Base-by-base conservation (phyloP, 345 rosid species). In the Eucalyptus melliodora region DNA sequence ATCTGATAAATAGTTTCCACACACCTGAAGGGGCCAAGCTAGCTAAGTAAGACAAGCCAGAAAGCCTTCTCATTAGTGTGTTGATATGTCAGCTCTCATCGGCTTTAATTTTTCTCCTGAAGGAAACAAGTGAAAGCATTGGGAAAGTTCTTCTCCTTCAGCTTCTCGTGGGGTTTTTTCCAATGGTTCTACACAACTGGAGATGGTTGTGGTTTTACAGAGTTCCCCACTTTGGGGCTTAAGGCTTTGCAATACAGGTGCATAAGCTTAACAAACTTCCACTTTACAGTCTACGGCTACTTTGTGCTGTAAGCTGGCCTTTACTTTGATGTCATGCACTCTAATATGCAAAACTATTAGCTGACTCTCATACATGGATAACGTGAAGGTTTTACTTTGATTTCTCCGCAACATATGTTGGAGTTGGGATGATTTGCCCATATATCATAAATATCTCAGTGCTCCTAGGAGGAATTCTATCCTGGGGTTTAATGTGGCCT, bases 401-500 rank as follows among this genome's bases (percentile, higher is more conserved):
- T 87, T 90, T 90, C 90, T 90, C 91, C 16, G 69, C 90, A 5
- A 90, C 90, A 11, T 90, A 88, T 40, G 90, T 90, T 30, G 91
- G 91, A 19, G 90, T 86, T 30, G 91, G 90, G 88, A 90, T 90
- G 91, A 90, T 90, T 88, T 90, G 91, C 87, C 91, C 91, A 3
- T 90, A 90, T 83, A 88, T 90, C 17, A 86, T 90, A 55, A 88
- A 90, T 26, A 49, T 90, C 59, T 90, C 91, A 31, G 88, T 90
- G 81, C 88, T 88, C 1, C 82, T 90, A 1, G 90, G 91, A 34
- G 90, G 88, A 27, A 86, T 90, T 50, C 91, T 90, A 30, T 90
- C 91, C 8, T 90, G 91, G 91, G 91, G 91, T 45, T 53, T 90
- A 40, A 69, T 90, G 91, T 90, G 90, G 91, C 91, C 91, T 7